Evolutionary conservation across 2,329 filamentous ascomycete genomes (phyloP), one percentile per base, ranked within the genome.

Genomic region (Lasiodiplodia gonubiensis): DNA sequence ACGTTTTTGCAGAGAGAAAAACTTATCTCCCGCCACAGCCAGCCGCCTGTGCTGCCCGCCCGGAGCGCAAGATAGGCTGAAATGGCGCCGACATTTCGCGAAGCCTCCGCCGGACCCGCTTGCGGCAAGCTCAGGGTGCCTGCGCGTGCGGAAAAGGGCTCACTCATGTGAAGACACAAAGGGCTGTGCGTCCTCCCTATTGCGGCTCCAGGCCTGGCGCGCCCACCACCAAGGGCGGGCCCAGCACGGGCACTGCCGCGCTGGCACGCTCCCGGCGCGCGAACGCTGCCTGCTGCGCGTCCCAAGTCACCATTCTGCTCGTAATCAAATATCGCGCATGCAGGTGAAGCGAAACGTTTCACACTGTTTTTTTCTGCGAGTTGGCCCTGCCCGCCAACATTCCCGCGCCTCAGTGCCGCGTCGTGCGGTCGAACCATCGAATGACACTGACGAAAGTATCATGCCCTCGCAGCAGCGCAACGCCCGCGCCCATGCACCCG

Each of bases 141-240:
- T 30, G 25, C 8, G 51, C 51, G 1, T 14, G 30, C 52, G 52
- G 23, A 61, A 61, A 61, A 61, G 42, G 25, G 30, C 59, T 63
- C 59, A 51, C 25, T 51, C 61, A 64, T 64, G 61, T 64, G 61
- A 64, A 64, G 49, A 39, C 23, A 64, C 61, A 64, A 64, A 64
- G 61, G 42, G 49, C 48, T 61, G 57, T 61, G 61, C 61, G 33
- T 35, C 39, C 49, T 53, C 61, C 61, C 61, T 53, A 64, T 49
- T 63, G 59, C 46, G 59, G 59, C 37, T 64, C 60, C n/a, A 37
- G 60, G 25, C 60, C 23, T 35, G 52, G 52, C 25, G 21, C 57
- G 39, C 27, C 42, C 23, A 21, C 27, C 60, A 52, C 49, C 60
- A 39, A 51, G 49, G 51, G 48, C 48, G 61, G 61, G 51, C 51